These are phyloP conservation scores for Taphrina confusa DNA, from an alignment of 1,139 yeast species.

Conservation along the genomic window DNA sequence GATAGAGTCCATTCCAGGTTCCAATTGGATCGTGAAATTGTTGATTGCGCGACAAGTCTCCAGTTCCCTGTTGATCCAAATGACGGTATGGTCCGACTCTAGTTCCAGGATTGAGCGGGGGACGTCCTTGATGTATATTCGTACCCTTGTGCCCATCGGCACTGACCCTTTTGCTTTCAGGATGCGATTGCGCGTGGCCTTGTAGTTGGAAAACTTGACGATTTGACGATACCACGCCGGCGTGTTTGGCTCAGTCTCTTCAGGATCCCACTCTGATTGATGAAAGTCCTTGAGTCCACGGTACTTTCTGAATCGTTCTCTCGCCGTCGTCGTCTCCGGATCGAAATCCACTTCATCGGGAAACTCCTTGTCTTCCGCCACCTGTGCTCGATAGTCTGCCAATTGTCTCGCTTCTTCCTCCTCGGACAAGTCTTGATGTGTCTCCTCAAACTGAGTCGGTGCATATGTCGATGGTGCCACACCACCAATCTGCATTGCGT, in stretches of 20 bases:
- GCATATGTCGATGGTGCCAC: conserved; percentile 44
- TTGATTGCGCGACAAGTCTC: conserved; percentile 85
- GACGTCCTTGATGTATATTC: conserved; percentile 59
- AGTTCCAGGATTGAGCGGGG: conserved; percentile 54
- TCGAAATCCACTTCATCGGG: conserved; percentile 91
- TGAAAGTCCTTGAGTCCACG: conserved; percentile 84
- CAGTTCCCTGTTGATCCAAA: conserved; percentile 51
- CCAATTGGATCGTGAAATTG: conserved; percentile 64
- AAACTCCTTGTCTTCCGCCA: conserved; percentile 77
- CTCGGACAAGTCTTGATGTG: conserved; percentile 70
- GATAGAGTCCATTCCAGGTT: conserved; percentile 85
- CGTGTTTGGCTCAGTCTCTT: conserved; percentile 72
- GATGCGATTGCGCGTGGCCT: conserved; percentile 71
- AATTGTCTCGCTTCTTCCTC: conserved; percentile 84
- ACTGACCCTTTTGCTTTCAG: conserved; percentile 64
- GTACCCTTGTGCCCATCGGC: conserved; percentile 65
- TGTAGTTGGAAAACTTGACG: conserved; percentile 72
- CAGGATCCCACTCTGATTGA: conserved; percentile 82
- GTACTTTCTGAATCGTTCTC: conserved; percentile 70
- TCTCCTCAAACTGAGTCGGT: conserved; percentile 58
- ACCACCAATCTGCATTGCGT: conserved; percentile 44
- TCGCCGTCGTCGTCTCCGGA: conserved; percentile 68
- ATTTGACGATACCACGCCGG: conserved; percentile 80
- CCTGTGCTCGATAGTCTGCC: conserved; percentile 65
- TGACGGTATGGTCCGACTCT: conserved; percentile 63